Base-by-base conservation (phyloP, 2,329 filamentous ascomycete genomes). In the Paraphoma chrysanthemicola region DNA sequence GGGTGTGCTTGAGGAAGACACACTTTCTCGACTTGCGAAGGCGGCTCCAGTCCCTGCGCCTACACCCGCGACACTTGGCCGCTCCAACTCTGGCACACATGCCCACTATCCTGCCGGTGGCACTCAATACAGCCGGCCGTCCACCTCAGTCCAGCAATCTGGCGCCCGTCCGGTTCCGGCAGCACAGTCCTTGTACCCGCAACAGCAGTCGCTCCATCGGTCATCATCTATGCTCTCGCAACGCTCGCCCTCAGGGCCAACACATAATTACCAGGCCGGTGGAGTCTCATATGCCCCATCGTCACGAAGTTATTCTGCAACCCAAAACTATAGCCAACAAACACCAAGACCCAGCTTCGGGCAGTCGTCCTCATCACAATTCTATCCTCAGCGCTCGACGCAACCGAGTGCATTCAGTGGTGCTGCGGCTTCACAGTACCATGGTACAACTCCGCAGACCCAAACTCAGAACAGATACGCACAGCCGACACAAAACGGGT, bases 1-100 rank as follows among this genome's bases (percentile, higher is more conserved):
- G 60, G 93, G 93, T 4, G 86, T 90, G 4, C 88, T 96, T 86
- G 92, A 96, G 66, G 91, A 94, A 66, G 92, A 96, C 64, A 90
- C 92, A 62, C 70, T 79, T 1, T 76, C 80, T 2, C 74, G 79
- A 31, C 64, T 77, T 42, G 77, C 78, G 28, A 82, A 81, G 60
- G 62, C 67, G n/a, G 74, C 79, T 12, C 63, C 69, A 33, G 62
- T 73, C 23, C 59, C 67, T 18, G 63, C 68, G 14, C 60, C 72
- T 4, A 67, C 69, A n/a, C 62, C 70, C 28, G 64, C 74, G 18
- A 61, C 67, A 23, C 59, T 75, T 23, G 55, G 67, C 14, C 70
- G 73, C 30, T 58, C 68, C 9, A 58, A 64, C 11, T 68, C 72
- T 39, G 64, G 67, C 30, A 57, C 71, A 10, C 68, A 70, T 42